phyloP scores from a whole-genome alignment of 371 early-diverging fungal genomes.

The Syncephalis fuscata region DNA sequence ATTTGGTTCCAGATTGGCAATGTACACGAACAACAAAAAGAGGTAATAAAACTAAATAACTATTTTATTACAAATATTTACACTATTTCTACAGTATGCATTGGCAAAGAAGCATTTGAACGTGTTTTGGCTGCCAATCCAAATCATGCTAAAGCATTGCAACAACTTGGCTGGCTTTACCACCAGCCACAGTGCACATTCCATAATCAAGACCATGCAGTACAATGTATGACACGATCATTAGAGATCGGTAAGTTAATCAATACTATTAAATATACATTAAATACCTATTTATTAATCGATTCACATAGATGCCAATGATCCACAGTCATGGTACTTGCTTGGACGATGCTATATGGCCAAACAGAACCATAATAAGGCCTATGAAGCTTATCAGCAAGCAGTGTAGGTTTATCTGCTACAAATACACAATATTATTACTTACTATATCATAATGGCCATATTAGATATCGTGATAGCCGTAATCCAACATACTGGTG shows the following conservation, averaged over 20 bases:
- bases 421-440: neutral
- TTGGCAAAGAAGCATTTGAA: constrained; percentile 86
- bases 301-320: constrained; percentile 42
- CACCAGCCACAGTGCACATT: constrained; percentile 69
- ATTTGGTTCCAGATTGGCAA: constrained; percentile 98
- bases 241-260: constrained; percentile 43
- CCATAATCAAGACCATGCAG: constrained; percentile 68
- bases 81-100: constrained; percentile 24
- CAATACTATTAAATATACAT: neutral
- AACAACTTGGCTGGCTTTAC: constrained; percentile 93
- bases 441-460: neutral
- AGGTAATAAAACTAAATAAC: constrained; percentile 21
- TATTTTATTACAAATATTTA: neutral
- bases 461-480: constrained; percentile 59
- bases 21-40: constrained; percentile 88
- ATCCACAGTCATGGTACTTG: constrained; percentile 90
- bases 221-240: constrained; percentile 64
- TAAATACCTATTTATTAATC: neutral
- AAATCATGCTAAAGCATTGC: constrained; percentile 87
- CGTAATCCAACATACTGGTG: constrained; percentile 97
- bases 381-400: constrained; percentile 96
- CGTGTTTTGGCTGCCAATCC: constrained; percentile 76
- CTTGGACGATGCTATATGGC: constrained; percentile 95
- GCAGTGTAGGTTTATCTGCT: constrained; percentile 47
- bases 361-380: constrained; percentile 85